Base-by-base conservation (phyloP, 768 basidiomycete genomes). In the Rhizopogon rudus region DNA sequence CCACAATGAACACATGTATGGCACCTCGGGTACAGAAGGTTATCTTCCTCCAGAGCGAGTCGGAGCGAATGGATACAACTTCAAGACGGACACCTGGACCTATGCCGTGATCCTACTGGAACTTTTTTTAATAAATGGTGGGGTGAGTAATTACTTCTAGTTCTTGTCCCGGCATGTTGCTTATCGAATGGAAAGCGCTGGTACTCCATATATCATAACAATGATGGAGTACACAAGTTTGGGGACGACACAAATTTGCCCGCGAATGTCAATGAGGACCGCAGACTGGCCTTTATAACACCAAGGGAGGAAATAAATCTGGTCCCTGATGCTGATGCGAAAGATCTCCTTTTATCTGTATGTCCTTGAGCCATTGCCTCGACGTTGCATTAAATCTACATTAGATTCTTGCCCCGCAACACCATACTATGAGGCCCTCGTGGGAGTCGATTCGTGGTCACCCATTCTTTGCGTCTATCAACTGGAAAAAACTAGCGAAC, bases 21-120 rank as follows among this genome's bases (percentile, higher is more conserved):
- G 59, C 16, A 12, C 14, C 33, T 43, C 49, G 33, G 75, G 75
- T n/a, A 76, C 75, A 29, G 71, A 73, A 3, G 75, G 75, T 53
- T 77, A 74, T 71, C 72, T 75, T 72, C 74, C 75, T 8, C 75
- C 75, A 2, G 75, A 77, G 53, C 71, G 75, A 13, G 68, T 74
- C 46, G 69, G 16, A 14, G 6, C 2, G 17, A 71, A 72, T 56
- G 72, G 72, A 57, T 75, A 77, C 56, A 73, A 73, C 13, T 73
- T 73, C 8, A 74, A 74, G 57, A 74, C 73, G 4, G 75, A 77
- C 56, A 71, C 71, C 31, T 77, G 74, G 71, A 70, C 69, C 6
- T 65, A 75, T 40, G 76, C 75, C 9, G n/a, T 53, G 16, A 53
- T 57, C n/a, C n/a, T 59, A 5, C 42, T 57, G 20, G 55, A 57